Conservation (phyloP, 1,139 yeast species). For the Yamadazyma sp. region DNA sequence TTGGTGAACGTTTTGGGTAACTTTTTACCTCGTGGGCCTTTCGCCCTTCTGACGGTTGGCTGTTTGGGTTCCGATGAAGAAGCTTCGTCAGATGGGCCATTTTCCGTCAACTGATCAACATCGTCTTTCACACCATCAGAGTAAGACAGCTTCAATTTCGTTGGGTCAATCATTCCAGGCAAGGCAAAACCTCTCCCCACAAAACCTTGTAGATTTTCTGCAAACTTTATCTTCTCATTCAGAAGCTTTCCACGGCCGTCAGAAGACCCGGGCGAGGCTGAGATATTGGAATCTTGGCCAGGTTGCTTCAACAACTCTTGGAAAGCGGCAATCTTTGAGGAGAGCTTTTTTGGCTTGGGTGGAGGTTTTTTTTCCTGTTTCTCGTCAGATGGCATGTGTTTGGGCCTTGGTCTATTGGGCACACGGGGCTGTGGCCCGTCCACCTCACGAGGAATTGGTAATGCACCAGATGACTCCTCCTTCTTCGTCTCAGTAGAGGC, state of each 20-base stretch:
- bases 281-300: neutral
- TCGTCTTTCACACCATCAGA: constrained; percentile 3
- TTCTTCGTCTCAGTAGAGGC: too few relatives aligned
- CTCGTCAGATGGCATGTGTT: constrained; percentile 4
- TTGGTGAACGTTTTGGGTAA: constrained; percentile 63
- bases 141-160: constrained; percentile 8
- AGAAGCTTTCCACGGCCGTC: constrained; percentile 3
- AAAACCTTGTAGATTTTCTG: constrained; percentile 57
- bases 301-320: constrained; percentile 61
- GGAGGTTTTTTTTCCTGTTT: constrained; percentile 45
- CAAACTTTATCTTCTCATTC: constrained; percentile 30
- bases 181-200: constrained; percentile 56
- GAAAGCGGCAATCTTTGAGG: constrained; percentile 76
- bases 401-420: constrained; percentile 11
- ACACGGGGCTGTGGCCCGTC: constrained; percentile 5
- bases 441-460: neutral
- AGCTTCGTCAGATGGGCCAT: neutral
- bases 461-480: neutral
- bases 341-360: constrained; percentile 71
- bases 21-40: constrained; percentile 78
- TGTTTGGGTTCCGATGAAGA: constrained; percentile 32
- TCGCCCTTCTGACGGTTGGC: constrained; percentile 45
- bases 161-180: constrained; percentile 59
- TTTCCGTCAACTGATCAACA: constrained; percentile 5
- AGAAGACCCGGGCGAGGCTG: neutral